Percentiles rank a stretch among this genome's conserved stretches.
These are phyloP conservation scores for Acanthamoeba rhysodes DNA, from an alignment of 208 protist genomes.

Conservation along the genomic window DNA sequence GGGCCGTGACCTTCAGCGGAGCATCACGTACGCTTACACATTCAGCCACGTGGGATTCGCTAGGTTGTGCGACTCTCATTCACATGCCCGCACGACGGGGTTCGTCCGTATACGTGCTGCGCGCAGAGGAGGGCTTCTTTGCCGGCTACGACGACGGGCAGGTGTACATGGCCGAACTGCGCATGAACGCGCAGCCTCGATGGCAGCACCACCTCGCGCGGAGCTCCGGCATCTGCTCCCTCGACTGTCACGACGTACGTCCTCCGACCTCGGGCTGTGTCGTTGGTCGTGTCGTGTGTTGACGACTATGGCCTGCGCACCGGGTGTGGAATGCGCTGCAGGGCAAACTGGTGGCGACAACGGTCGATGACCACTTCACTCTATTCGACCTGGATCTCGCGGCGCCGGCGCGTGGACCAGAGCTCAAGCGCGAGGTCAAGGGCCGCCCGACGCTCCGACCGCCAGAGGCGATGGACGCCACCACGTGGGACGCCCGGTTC, in stretches of 20 bases:
- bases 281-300: not conserved
- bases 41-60: no score
- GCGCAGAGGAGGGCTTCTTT: conserved; percentile 2
- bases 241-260: not conserved
- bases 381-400: conserved; percentile 30
- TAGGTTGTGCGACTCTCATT: not conserved
- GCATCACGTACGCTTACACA: not conserved
- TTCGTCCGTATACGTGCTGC: not conserved
- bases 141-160: conserved; percentile 27
- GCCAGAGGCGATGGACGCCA: not conserved
- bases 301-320: not conserved
- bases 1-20: not conserved
- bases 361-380: conserved; percentile 24
- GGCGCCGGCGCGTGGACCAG: not conserved
- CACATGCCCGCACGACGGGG: not conserved
- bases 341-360: conserved; percentile 38
- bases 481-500: conserved; percentile 15
- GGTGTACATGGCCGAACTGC: conserved; percentile 10
- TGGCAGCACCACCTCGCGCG: conserved; percentile 44
- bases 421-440: not conserved
- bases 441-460: conserved; percentile 42
- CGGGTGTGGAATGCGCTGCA: not conserved
- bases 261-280: not conserved
- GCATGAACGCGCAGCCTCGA: not conserved
- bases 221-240: conserved; percentile 54